Evolutionary conservation across 768 basidiomycete species (phyloP).

Genomic region (Gelatoporia subvermispora): DNA sequence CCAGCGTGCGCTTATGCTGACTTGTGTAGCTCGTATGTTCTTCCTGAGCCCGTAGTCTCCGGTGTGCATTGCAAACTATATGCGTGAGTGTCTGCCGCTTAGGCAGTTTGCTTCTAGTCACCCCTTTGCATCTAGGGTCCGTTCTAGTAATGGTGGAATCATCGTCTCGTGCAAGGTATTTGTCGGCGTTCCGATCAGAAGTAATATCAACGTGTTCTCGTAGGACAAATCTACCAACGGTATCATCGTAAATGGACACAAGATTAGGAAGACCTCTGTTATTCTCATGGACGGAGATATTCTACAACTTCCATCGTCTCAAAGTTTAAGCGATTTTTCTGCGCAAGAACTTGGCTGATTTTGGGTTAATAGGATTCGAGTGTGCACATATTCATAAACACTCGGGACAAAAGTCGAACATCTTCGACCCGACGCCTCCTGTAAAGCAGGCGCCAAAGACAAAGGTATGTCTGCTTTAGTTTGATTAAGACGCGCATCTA

Average conservation of each 20-base stretch:
- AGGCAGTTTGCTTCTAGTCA: background rate
- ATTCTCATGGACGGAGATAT: constrained; percentile 77
- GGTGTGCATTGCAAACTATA: constrained; percentile 73
- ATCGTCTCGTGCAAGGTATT: constrained; percentile 76
- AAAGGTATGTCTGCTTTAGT: constrained; percentile 5
- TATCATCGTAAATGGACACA: constrained; percentile 62
- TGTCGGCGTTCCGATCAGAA: background rate
- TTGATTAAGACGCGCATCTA: background rate
- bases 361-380: constrained; percentile 47
- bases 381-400: constrained; percentile 57
- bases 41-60: constrained; percentile 60
- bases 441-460: constrained; percentile 51
- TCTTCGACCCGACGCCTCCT: constrained; percentile 64
- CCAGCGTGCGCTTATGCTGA: background rate
- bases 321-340: constrained; percentile 37
- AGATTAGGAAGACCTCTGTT: constrained; percentile 59
- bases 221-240: constrained; percentile 81
- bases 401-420: constrained; percentile 43
- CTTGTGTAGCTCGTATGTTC: constrained; percentile 55
- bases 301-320: constrained; percentile 62
- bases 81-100: constrained; percentile 45
- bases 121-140: constrained; percentile 41
- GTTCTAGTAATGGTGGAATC: constrained; percentile 63
- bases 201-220: background rate
- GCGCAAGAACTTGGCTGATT: background rate